Evolutionary conservation across 225 moss, liverwort and hornwort species (phyloP), one percentile per base, ranked within the genome.

Genomic region (Antitrichia curtipendula): DNA sequence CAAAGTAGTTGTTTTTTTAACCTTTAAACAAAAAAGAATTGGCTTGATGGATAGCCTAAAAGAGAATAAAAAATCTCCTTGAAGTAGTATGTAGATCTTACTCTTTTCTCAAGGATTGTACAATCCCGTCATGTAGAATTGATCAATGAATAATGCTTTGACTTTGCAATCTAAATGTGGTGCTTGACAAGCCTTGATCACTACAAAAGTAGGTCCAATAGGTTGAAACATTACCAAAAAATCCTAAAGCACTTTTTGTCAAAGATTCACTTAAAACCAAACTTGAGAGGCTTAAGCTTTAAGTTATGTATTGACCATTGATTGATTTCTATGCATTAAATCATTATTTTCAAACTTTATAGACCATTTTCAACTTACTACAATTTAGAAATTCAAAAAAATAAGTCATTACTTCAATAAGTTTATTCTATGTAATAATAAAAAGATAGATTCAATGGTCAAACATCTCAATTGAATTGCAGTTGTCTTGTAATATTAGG

Each of bases 11-110:
- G 10, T 36, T 64, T 61, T 32, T 20, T 20, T 45, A 36, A 65
- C 2, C 36, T 3, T 65, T 10, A 36, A 36, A 65, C 3, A 65
- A 36, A n/a, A n/a, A n/a, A n/a, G n/a, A n/a, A n/a, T n/a, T n/a
- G n/a, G n/a, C 36, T 10, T 10, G 0, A 5, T 2, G 1, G 11
- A 0, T 10, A 65, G 36, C 6, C 7, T 2, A 65, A 20, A 5
- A 5, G 10, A 65, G 65, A 65, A 65, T 4, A 65, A 5, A 63
- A 36, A 36, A 65, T n/a, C 20, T 66, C 11, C 2, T n/a, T 66
- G 11, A n/a, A 66, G 21, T 20, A 1, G 6, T 1, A 6, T 12
- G 10, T 12, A 1, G 21, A 1, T 20, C 6, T 21, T 66, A 12
- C 0, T 68, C 21, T 4, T 68, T 68, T 7, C 0, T 1, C 4